A percentile compares a stretch with the other conserved stretches of the same genome.
Evolutionary conservation across 75 land plant genomes (phyloP).

Genomic region (Cryptomeria japonica): DNA sequence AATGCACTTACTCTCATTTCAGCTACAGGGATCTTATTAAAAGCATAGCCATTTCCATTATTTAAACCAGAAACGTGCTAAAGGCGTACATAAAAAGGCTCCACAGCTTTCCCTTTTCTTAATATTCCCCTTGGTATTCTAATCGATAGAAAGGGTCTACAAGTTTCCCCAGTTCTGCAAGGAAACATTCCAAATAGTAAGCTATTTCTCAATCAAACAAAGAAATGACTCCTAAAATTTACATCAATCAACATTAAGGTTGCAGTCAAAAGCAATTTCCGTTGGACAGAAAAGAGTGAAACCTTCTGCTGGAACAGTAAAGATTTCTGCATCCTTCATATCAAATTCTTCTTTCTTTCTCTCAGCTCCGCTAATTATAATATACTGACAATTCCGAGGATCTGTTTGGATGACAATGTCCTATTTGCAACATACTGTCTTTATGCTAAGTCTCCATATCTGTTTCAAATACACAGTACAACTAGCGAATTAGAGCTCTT

Average conservation of each 20-base stretch:
- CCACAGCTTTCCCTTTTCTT: conserved; percentile 83
- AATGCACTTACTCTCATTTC: conserved; percentile 59
- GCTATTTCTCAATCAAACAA: not conserved
- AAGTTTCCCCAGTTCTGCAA: conserved; percentile 80
- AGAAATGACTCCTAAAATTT: not conserved
- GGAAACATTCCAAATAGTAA: not conserved
- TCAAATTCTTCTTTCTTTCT: conserved; percentile 80
- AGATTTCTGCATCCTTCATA: conserved; percentile 85
- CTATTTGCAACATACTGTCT: conserved; percentile 91
- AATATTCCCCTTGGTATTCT: conserved; percentile 88
- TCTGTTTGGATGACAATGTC: conserved; percentile 94
- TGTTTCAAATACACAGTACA: conserved; percentile 30
- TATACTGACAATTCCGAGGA: conserved; percentile 85
- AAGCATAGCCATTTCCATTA: conserved; percentile 76
- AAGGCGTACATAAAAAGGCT: conserved; percentile 67
- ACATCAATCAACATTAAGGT: too few relatives aligned
- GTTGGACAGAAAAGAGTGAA: not conserved
- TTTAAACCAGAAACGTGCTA: conserved; percentile 76
- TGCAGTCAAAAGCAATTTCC: too few relatives aligned
- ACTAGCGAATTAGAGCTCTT: not conserved
- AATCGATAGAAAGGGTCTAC: conserved; percentile 88
- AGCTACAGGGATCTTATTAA: conserved; percentile 74
- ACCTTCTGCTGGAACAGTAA: conserved; percentile 78
- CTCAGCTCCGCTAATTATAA: conserved; percentile 89
- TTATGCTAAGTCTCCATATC: conserved; percentile 99